Base-by-base conservation (phyloP, 164 flowering plant species). In the Aristolochia californica region DNA sequence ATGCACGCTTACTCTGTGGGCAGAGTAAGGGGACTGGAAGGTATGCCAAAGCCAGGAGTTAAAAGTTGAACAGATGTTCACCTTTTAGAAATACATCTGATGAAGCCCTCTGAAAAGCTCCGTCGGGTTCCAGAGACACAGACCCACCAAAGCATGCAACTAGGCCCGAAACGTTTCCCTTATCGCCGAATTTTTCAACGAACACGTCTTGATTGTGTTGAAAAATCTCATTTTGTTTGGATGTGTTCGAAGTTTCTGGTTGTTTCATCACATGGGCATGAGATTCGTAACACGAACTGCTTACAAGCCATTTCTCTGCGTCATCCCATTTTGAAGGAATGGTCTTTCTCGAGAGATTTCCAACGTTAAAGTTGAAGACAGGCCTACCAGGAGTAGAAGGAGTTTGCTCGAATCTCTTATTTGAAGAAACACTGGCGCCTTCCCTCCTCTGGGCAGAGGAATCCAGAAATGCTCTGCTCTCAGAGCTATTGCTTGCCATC, bases 261-360 rank as follows among this genome's bases (percentile, higher is more conserved):
- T 73, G 56, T 66, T 67, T 72, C 45, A 64, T 66, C 3, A 61
- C 18, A 67, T 80, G 84, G 47, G 80, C 84, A 56, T 94, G 94
- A 30, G 95, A 90, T 11, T 78, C 88, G 64, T 84, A 76, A 73
- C 81, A 75, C 60, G 88, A 72, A 48, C 72, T 77, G 56, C 74
- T 75, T 9, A 75, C 72, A 24, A 91, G 76, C 98, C 98, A 91
- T 71, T 88, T 91, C 69, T 87, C 87, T 24, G 98, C 98, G 72
- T 91, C 88, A 64, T 87, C 96, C 98, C 96, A 91, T 62, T 91
- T 91, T 5, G 98, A 91, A 69, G 98, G 95, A 44, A 83, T 73
- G 47, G 65, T 68, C 65, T 82, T 88, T 61, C 83, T 82, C 4
- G 83, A 57, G 48, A 68, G 63, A 62, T 71, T 78, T 0, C 78